Base-by-base conservation (phyloP, 495 filamentous ascomycete species). In the Parathielavia hyrcaniae region DNA sequence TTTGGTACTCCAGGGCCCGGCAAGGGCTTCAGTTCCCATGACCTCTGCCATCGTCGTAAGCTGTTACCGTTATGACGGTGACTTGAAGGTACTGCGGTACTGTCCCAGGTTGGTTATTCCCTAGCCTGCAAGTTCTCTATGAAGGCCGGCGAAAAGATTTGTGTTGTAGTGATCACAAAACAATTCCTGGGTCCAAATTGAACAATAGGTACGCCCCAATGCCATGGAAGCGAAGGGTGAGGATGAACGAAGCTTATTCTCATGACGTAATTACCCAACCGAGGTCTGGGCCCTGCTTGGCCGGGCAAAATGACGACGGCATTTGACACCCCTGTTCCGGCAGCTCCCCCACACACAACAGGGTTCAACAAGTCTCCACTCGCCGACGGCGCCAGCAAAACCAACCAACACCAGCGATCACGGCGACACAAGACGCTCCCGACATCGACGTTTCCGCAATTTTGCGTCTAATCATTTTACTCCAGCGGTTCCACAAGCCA, bases 301-400 rank as follows among this genome's bases (percentile, higher is more conserved):
- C 57, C n/a, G 34, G 2, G 26, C 2, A 53, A 48, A 54, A 44
- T 60, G 58, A 60, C 58, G 58, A 60, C 58, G 52, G 58, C 58
- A 60, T 60, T n/a, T 16, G 12, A 7, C 35, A 38, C 57, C 56
- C 44, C 19, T 54, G 55, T 22, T 45, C 39, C 55, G 23, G 48
- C n/a, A 39, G n/a, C 8, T 14, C 17, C 38, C 17, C 23, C 16
- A n/a, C 6, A 38, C 26, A 47, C 34, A 51, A 19, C 22, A 39
- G 47, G 55, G 48, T 35, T 17, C 23, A 16, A 38, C 41, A 16
- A 11, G 46, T 48, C 53, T 51, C 59, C 58, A 56, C 58, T 38
- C 50, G 36, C 26, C 40, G 22, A 34, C 44, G 26, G 52, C 36
- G 34, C 44, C n/a, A 48, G 41, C 60, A 62, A 62, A 62, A 58